Evolutionary conservation across 2,329 filamentous ascomycete genomes (phyloP).

Genomic region (Dryadomyces quercus-mongolicae): DNA sequence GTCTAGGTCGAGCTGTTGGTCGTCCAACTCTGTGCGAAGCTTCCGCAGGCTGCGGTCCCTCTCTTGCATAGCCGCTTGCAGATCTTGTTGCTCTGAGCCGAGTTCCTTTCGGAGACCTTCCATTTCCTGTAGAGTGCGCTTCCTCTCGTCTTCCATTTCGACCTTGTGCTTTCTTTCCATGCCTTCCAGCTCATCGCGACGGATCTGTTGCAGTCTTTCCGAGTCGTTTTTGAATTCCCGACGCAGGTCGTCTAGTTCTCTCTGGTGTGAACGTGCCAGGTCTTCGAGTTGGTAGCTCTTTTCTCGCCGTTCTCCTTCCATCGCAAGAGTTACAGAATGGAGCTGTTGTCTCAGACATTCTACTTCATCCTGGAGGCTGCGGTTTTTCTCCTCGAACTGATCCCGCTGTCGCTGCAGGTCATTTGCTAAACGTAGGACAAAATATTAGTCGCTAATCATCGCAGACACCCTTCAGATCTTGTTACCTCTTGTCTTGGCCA

Average conservation of each 20-base stretch:
- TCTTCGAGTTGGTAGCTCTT: constrained; percentile 43
- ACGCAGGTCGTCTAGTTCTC: constrained; percentile 42
- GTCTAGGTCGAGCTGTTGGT: constrained; percentile 37
- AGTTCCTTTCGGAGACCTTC: constrained; percentile 47
- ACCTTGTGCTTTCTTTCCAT: constrained; percentile 49
- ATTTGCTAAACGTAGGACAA: constrained; percentile 24
- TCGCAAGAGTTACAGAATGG: constrained; percentile 25
- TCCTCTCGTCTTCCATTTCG: constrained; percentile 54
- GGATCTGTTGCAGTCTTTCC: constrained; percentile 44
- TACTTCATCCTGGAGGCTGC: constrained; percentile 52
- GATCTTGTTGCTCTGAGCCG: constrained; percentile 37
- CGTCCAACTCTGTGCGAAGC: constrained; percentile 31
- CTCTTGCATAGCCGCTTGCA: constrained; percentile 32
- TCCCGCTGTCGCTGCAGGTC: constrained; percentile 36
- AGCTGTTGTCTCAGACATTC: constrained; percentile 33
- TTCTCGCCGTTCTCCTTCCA: constrained; percentile 30
- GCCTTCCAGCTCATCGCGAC: constrained; percentile 56
- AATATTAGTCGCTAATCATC: background rate
- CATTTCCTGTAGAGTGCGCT: constrained; percentile 46
- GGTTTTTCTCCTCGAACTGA: constrained; percentile 33
- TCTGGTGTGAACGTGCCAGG: constrained; percentile 36
- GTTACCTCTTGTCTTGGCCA: constrained; percentile 64
- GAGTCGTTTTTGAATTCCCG: constrained; percentile 40
- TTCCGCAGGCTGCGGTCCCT: constrained; percentile 44
- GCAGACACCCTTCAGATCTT: constrained; percentile 13